These are phyloP conservation scores for Orbilia quercus DNA, from an alignment of 2,329 filamentous ascomycete genomes.

Conservation along the genomic window DNA sequence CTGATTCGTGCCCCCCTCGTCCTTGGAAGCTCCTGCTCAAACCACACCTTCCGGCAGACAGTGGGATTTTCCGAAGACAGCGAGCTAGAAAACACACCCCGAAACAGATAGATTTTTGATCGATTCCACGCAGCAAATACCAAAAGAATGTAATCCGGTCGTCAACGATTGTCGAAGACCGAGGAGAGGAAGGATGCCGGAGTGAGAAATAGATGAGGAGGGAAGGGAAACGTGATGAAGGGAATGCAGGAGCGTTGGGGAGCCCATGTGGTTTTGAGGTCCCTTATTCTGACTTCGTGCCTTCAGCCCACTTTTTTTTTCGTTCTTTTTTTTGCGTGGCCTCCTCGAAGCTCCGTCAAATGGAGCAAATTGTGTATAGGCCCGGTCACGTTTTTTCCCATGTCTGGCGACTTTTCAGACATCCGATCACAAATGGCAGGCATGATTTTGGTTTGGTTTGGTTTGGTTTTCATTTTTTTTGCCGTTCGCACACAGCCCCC, in stretches of 20 bases:
- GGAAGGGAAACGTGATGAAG: constrained; percentile 54
- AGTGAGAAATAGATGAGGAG: constrained; percentile 38
- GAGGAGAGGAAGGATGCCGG: constrained; percentile 32
- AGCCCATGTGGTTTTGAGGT: constrained; percentile 51
- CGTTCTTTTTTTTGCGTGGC: constrained; percentile 33
- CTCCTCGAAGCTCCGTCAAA: constrained; percentile 38
- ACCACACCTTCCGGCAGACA: constrained; percentile 55
- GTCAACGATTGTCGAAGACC: constrained; percentile 46
- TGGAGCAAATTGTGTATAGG: constrained; percentile 41
- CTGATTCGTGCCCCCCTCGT: constrained; percentile 56
- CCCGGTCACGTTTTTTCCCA: constrained; percentile 56
- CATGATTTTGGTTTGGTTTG: constrained; percentile 27
- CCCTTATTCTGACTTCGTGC: constrained; percentile 41
- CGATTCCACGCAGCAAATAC: constrained; percentile 34
- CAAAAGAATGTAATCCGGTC: constrained; percentile 55
- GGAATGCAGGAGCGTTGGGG: constrained; percentile 51
- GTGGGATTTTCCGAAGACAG: constrained; percentile 54
- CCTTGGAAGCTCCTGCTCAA: constrained; percentile 52
- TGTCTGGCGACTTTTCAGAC: constrained; percentile 38
- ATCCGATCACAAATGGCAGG: constrained; percentile 43
- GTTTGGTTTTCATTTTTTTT: constrained; percentile 5
- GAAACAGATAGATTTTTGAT: constrained; percentile 35
- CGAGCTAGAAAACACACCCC: constrained; percentile 47
- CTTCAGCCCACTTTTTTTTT: constrained; percentile 48
- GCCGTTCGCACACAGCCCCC: constrained; percentile 49